Evolutionary conservation across 306 rosid genomes (phyloP).

Genomic region (Lathyrus tuberosus): DNA sequence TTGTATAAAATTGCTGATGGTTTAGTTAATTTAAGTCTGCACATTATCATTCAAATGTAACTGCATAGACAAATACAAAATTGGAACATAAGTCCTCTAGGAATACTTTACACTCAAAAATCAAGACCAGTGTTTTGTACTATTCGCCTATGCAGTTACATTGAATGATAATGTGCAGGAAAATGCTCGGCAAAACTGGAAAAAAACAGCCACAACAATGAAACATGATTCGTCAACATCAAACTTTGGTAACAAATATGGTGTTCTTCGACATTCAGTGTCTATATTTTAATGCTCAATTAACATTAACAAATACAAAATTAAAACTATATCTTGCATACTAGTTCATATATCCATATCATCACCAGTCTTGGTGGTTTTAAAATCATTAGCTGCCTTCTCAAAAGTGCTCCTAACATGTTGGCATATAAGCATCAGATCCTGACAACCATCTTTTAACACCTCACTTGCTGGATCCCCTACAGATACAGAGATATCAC

Average conservation of each 20-base stretch:
- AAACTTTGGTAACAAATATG: neutral
- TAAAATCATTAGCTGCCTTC: slow-evolving; percentile 64
- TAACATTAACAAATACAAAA: neutral
- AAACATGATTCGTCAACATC: neutral
- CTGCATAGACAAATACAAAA: neutral
- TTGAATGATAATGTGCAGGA: too few species aligned
- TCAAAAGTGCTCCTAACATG: slow-evolving; percentile 69
- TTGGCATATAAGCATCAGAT: slow-evolving; percentile 75
- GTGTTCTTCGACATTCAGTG: neutral
- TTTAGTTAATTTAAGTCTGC: too few species aligned
- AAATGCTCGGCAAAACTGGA: neutral
- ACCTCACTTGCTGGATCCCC: slow-evolving; percentile 74
- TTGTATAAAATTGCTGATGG: too few species aligned
- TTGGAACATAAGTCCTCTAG: neutral
- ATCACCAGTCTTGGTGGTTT: slow-evolving; percentile 37
- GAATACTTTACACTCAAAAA: neutral
- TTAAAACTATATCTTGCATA: slow-evolving; percentile 1
- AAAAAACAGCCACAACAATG: slow-evolving; percentile 11
- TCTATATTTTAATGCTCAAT: neutral
- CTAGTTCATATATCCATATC: slow-evolving; percentile 41
- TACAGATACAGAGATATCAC: slow-evolving; percentile 36
- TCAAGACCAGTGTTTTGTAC: neutral
- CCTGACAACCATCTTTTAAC: slow-evolving; percentile 73
- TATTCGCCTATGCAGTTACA: too few species aligned
- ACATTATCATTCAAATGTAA: too few species aligned